Conservation (phyloP, 2,329 filamentous ascomycete genomes). For the Diplocarpon mali region DNA sequence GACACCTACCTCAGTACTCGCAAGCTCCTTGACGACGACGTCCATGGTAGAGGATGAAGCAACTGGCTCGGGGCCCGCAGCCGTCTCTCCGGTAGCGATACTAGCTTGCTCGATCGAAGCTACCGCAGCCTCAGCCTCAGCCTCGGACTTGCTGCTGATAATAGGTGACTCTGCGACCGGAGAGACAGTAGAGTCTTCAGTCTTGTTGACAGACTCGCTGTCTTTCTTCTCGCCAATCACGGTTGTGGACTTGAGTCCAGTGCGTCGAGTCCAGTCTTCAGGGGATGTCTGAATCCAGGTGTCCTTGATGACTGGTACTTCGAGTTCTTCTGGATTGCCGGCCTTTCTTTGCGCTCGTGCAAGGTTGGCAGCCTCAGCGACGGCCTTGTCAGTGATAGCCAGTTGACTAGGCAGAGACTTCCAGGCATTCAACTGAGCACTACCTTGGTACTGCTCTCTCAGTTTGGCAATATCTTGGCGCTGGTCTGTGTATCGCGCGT, state of each 20-base stretch:
- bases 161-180: not conserved
- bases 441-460: not conserved
- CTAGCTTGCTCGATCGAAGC: no score
- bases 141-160: no score
- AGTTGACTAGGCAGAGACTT: constrained; percentile 16
- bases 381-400: constrained; percentile 20
- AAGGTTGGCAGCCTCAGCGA: not conserved
- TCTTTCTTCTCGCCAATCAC: constrained; percentile 5
- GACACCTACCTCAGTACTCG: not conserved
- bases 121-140: not conserved
- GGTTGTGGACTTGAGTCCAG: constrained; percentile 13
- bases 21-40: not conserved
- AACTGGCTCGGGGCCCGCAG: not conserved
- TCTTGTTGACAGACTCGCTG: not conserved
- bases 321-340: not conserved
- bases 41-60: not conserved
- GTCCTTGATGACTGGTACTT: constrained; percentile 16
- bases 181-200: not conserved
- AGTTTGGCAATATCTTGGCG: not conserved
- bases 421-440: constrained; percentile 18
- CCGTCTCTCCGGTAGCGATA: not conserved
- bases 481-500: not conserved
- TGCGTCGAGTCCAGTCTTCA: constrained; percentile 24
- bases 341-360: not conserved
- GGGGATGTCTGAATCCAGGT: constrained; percentile 23